Evolutionary conservation across 345 rosid genomes (phyloP), one percentile per base, ranked within the genome.

Genomic region (Arabidopsis suecica): DNA sequence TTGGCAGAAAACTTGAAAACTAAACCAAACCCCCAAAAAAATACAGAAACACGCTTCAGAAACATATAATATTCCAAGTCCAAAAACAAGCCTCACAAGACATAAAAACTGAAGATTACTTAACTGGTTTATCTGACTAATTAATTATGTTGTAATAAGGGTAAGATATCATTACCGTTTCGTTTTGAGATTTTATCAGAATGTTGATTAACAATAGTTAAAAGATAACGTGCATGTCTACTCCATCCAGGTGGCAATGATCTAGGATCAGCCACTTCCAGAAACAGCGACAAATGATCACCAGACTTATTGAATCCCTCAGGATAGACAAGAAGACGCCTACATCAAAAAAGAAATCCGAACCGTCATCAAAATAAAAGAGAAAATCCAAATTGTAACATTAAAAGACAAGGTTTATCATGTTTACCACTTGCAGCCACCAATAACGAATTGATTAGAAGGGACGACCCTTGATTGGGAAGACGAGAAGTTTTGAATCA

Each of bases 271-370:
- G 25, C 54, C 11, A 49, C 54, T 18, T 49, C 54, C 0, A 49
- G 12, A 49, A 16, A 49, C 54, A 49, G 54, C 18, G 54, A 49
- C 0, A 49, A 18, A 20, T 49, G 7, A 49, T 9, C 11, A 28
- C 2, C 32, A 14, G 49, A 49, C 25, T 49, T 18, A 18, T 18
- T 49, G 3, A 7, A 7, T 64, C 90, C 91, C 32, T 83, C 82
- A 0, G 94, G 92, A 44, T 86, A 87, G 32, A 79, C 83, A 40
- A 85, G 84, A 73, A 90, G 68, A 75, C 89, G 83, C 96, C 92
- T 92, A 81, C 71, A 30, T 16, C 9, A 6, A 6, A 16, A 47
- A 40, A 87, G 12, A 45, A 9, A 18, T 9, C 18, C 28, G 25
- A 49, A 49, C 12, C 25, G 7, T 49, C 53, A 49, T 18, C 20